A percentile compares a stretch with the other conserved stretches of the same genome.
phyloP scores from a whole-genome alignment of 2,329 filamentous ascomycete genomes.

The Phyllosticta ampelicida region DNA sequence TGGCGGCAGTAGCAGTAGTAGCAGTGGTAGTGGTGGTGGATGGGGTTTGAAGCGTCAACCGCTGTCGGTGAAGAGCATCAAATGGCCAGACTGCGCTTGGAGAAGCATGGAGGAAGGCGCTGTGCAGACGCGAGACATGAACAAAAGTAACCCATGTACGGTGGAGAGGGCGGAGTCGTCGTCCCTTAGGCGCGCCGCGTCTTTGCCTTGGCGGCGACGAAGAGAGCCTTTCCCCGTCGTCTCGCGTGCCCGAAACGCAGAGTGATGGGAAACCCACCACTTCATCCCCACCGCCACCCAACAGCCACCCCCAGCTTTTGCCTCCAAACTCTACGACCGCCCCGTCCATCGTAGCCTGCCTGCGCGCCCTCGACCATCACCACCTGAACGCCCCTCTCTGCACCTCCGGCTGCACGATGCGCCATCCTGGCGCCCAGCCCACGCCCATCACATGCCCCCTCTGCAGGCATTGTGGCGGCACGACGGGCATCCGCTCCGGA shows the following conservation, averaged over 20 bases:
- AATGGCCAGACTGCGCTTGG: not conserved
- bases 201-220: not conserved
- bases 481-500: not conserved
- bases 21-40: not conserved
- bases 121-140: not conserved
- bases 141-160: not conserved
- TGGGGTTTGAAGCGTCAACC: conserved; percentile 8
- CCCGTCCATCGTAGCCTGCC: not conserved
- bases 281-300: not conserved
- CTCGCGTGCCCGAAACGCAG: not conserved
- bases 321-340: not conserved
- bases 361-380: not conserved
- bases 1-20: too few relatives aligned
- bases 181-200: not conserved
- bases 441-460: not conserved
- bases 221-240: not conserved
- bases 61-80: conserved; percentile 8
- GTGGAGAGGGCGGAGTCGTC: conserved; percentile 1
- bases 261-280: not conserved
- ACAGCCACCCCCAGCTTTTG: not conserved
- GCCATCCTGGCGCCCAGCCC: conserved; percentile 6
- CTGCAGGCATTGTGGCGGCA: not conserved
- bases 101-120: conserved; percentile 3
- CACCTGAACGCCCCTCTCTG: not conserved
- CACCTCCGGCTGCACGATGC: not conserved